Evolutionary conservation across 2,329 filamentous ascomycete species (phyloP), one percentile per base, ranked within the genome.

Genomic region (Alternaria triticimaculans): DNA sequence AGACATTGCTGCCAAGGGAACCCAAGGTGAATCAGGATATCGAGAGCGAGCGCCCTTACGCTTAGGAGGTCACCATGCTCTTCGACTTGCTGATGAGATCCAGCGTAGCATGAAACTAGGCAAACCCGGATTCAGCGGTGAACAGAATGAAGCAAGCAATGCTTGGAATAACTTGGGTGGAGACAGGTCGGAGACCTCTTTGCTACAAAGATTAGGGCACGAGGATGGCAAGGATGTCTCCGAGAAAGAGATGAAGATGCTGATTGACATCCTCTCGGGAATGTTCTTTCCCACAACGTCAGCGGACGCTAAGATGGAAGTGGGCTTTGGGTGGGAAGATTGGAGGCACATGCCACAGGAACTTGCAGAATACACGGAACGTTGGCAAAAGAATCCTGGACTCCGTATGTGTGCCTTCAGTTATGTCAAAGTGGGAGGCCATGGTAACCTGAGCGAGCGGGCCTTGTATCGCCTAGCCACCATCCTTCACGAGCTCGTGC

Each of bases 81-180:
- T 51, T 51, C 18, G 7, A 33, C 48, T 51, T 15, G 28, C 26
- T 11, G 48, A 51, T 18, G 48, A 51, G 18, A 12, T 30, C n/a
- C 12, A 50, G 25, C 26, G 26, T 10, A 50, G 26, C 10, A 20
- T 18, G n/a, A 8, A 6, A 30, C 6, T 20, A 2, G 26, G 48
- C 18, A 12, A 6, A 3, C 2, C 1, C 3, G 25, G n/a, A 14
- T 50, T 50, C 5, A 30, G 48, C 26, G 0, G 0, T 1, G 18
- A 15, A 50, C 48, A 50, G 4, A 4, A 18, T 4, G 5, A 21
- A 21, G 26, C n/a, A 26, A 0, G 4, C 6, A 7, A 30, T 8
- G 11, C 6, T 18, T 30, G 26, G 10, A 1, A 18, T 0, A 6
- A 0, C 1, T 18, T 30, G 5, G 0, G 30, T 11, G 1, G 12